Percentiles rank a stretch among this genome's conserved stretches.
These are phyloP conservation scores for Candida railenensis DNA, from an alignment of 805 yeast genomes.

Conservation along the genomic window DNA sequence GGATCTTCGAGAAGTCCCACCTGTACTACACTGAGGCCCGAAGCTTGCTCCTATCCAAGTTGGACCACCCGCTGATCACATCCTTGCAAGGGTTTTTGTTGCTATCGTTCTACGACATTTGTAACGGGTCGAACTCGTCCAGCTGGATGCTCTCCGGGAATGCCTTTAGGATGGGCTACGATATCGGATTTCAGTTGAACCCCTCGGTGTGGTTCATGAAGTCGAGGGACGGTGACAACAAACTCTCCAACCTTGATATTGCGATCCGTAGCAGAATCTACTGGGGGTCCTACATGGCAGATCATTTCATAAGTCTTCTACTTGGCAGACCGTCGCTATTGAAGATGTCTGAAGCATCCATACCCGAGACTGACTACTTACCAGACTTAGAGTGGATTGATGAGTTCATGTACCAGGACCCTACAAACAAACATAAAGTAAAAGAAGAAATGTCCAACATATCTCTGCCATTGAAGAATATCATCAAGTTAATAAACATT, in stretches of 20 bases:
- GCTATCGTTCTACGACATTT: slow-evolving; percentile 60
- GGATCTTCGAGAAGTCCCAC: slow-evolving; percentile 39
- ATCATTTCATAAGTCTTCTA: slow-evolving; percentile 58
- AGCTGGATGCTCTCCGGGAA: slow-evolving; percentile 66
- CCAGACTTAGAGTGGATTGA: slow-evolving; percentile 66
- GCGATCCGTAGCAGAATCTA: slow-evolving; percentile 59
- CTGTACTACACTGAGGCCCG: slow-evolving; percentile 49
- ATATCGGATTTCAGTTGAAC: slow-evolving; percentile 61
- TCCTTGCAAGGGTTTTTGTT: slow-evolving; percentile 59
- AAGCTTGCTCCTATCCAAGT: slow-evolving; percentile 35
- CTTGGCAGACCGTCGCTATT: slow-evolving; percentile 59
- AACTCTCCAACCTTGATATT: slow-evolving; percentile 47
- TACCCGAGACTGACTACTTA: slow-evolving; percentile 56
- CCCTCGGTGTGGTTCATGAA: slow-evolving; percentile 59
- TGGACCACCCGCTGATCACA: slow-evolving; percentile 50
- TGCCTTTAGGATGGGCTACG: slow-evolving; percentile 64
- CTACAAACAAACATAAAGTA: slow-evolving; percentile 14
- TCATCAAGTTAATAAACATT: slow-evolving; percentile 42
- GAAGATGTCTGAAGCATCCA: slow-evolving; percentile 56
- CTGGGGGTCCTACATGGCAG: slow-evolving; percentile 69
- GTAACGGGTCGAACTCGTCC: slow-evolving; percentile 55
- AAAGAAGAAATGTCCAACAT: slow-evolving; percentile 31
- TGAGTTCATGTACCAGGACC: slow-evolving; percentile 46
- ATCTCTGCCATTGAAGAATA: slow-evolving; percentile 42
- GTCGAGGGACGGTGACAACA: slow-evolving; percentile 27